Conservation (phyloP, 805 yeast species). For the Schwanniomyces yamadae region DNA sequence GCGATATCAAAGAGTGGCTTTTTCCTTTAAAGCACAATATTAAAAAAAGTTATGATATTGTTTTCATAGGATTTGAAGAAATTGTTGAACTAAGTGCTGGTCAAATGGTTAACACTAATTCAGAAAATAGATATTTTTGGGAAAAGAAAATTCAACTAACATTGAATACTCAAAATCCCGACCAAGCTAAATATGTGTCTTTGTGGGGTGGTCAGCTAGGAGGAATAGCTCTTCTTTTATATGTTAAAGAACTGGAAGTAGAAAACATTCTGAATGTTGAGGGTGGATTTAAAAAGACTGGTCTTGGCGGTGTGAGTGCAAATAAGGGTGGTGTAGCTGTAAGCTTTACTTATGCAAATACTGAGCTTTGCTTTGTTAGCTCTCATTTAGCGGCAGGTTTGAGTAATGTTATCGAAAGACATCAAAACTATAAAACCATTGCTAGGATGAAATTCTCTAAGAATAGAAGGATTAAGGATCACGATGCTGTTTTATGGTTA, state of each 20-base stretch:
- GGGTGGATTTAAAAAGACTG: constrained; percentile 82
- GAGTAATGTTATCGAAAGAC: constrained; percentile 76
- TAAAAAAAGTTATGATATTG: constrained; percentile 55
- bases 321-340: constrained; percentile 80
- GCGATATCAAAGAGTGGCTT: constrained; percentile 43
- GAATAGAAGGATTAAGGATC: constrained; percentile 55
- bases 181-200: constrained; percentile 48
- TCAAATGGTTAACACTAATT: constrained; percentile 78
- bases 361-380: constrained; percentile 74
- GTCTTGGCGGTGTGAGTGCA: constrained; percentile 86
- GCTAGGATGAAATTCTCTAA: constrained; percentile 62
- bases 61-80: constrained; percentile 86
- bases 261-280: constrained; percentile 59
- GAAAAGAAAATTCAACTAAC: constrained; percentile 55
- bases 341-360: constrained; percentile 61
- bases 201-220: constrained; percentile 82
- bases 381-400: constrained; percentile 95
- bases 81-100: constrained; percentile 76
- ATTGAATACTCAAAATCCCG: constrained; percentile 38
- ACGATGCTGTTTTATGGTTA: constrained; percentile 86
- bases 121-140: constrained; percentile 59
- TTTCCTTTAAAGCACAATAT: constrained; percentile 36
- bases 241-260: constrained; percentile 54
- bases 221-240: constrained; percentile 73
- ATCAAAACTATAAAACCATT: constrained; percentile 80